These are phyloP conservation scores for Teratosphaeria destructans DNA, from an alignment of 2,329 filamentous ascomycete species.

Conservation along the genomic window DNA sequence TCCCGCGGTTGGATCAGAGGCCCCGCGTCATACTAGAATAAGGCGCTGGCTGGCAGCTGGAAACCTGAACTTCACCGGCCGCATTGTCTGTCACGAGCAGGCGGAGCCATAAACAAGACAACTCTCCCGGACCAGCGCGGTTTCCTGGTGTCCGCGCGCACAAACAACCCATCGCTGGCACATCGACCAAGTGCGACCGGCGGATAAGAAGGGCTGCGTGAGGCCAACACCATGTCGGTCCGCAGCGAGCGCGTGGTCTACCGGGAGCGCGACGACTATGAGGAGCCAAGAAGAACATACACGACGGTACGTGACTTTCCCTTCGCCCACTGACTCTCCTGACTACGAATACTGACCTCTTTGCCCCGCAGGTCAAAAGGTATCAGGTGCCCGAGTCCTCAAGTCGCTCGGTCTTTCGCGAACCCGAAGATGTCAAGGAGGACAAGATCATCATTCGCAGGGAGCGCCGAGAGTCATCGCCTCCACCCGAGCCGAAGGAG, in stretches of 20 bases:
- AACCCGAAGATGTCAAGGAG: constrained; percentile 29
- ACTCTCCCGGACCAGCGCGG: too few relatives aligned
- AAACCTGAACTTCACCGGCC: too few relatives aligned
- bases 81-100: too few relatives aligned
- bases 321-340: neutral
- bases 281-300: constrained; percentile 32
- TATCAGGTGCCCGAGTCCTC: constrained; percentile 45
- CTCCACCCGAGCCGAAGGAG: constrained; percentile 2
- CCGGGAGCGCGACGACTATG: constrained; percentile 35
- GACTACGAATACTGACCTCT: neutral
- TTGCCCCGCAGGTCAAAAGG: constrained; percentile 37
- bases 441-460: constrained; percentile 41
- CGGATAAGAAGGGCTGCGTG: neutral
- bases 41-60: too few relatives aligned
- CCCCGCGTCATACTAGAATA: too few relatives aligned
- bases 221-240: constrained; percentile 26
- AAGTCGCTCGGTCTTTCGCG: constrained; percentile 16
- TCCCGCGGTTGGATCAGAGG: too few relatives aligned
- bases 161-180: neutral
- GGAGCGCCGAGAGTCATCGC: constrained; percentile 15
- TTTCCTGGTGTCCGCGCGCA: too few relatives aligned
- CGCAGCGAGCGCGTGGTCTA: constrained; percentile 27
- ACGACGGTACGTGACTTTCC: constrained; percentile 19
- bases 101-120: too few relatives aligned
- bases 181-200: neutral